Percentiles rank a stretch among this genome's conserved stretches.
Evolutionary conservation across 2,329 filamentous ascomycete species (phyloP).

Genomic region (Thelonectria olida): DNA sequence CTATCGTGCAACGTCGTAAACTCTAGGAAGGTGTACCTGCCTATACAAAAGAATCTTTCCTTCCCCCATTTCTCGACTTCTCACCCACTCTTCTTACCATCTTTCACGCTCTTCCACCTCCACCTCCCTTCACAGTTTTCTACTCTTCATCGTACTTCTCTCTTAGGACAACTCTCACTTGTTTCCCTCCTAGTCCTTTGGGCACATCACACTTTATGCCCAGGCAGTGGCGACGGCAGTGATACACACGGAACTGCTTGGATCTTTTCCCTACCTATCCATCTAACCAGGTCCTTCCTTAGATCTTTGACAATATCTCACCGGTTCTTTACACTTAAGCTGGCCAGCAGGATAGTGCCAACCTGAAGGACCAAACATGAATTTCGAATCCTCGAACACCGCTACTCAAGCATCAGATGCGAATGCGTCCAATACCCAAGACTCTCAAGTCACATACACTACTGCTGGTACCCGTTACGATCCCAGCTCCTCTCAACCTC

Average conservation of each 20-base stretch:
- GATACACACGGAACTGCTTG: conserved; percentile 17
- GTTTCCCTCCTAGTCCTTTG: conserved; percentile 10
- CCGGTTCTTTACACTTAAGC: conserved; percentile 23
- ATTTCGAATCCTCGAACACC: conserved; percentile 38
- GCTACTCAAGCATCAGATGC: conserved; percentile 34
- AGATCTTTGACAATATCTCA: conserved; percentile 29
- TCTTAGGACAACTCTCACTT: conserved; percentile 11
- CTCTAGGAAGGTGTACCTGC: neutral
- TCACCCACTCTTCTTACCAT: neutral
- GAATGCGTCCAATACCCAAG: conserved; percentile 33
- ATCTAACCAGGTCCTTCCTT: conserved; percentile 45
- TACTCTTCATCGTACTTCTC: conserved; percentile 15
- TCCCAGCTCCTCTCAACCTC: conserved; percentile 54
- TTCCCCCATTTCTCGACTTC: neutral
- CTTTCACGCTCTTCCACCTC: neutral
- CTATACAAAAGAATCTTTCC: too few relatives aligned
- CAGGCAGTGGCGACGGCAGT: conserved; percentile 9
- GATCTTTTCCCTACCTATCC: conserved; percentile 19
- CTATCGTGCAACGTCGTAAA: neutral
- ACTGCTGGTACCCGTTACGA: conserved; percentile 67
- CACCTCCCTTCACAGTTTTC: conserved; percentile 3
- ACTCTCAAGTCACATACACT: conserved; percentile 57
- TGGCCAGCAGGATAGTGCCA: conserved; percentile 28
- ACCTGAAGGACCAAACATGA: conserved; percentile 42
- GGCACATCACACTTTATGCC: conserved; percentile 17